Conservation (phyloP, 345 rosid genomes). For the Corymbia maculata region DNA sequence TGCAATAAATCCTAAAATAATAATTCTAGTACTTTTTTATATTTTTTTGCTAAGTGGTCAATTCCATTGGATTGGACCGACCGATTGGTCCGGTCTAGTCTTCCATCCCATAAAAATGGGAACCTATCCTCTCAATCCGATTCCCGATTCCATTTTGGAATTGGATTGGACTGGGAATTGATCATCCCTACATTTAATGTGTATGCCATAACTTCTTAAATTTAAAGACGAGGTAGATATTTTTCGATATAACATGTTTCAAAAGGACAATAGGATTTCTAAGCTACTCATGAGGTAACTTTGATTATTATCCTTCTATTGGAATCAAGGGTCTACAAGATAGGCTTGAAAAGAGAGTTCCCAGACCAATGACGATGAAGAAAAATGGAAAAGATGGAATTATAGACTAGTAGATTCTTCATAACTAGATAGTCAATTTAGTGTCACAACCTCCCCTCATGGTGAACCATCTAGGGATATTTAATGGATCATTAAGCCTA, state of each 20-base stretch:
- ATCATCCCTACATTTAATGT: no score
- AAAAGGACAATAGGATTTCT: not conserved
- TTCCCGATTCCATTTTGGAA: no score
- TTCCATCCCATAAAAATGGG: no score
- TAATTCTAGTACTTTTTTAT: no score
- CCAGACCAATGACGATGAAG: not conserved
- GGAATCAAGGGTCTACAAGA: not conserved
- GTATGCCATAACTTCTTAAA: not conserved
- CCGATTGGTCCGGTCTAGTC: no score
- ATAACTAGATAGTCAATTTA: fast-evolving
- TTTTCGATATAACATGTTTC: not conserved
- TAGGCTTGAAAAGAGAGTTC: not conserved
- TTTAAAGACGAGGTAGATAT: not conserved
- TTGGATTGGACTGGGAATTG: no score
- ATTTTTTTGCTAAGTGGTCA: no score
- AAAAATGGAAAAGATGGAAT: not conserved
- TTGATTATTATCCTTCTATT: not conserved
- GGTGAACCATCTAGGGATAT: no score
- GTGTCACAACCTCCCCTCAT: not conserved
- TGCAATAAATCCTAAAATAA: no score
- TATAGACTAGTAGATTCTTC: not conserved
- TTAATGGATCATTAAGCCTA: no score
- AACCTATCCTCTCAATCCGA: no score
- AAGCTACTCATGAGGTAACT: not conserved
- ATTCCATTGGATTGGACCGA: no score